Conservation (phyloP, 805 yeast genomes). For the Diddensiella caesifluorescens region DNA sequence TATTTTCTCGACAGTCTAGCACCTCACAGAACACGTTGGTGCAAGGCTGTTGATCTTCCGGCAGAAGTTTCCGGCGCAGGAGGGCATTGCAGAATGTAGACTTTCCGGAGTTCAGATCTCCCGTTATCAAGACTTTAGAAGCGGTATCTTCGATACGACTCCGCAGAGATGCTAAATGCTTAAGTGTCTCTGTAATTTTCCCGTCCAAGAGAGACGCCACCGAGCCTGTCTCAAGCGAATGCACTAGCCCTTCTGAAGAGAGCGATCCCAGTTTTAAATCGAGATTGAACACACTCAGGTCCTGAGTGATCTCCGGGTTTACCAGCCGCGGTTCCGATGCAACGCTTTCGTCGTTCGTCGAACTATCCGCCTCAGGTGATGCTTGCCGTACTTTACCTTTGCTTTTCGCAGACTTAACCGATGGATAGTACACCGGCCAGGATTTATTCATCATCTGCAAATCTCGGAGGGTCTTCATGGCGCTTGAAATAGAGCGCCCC, state of each 20-base stretch:
- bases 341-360: slow-evolving; percentile 2
- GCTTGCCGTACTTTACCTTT: slow-evolving; percentile 2
- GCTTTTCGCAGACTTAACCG: neutral
- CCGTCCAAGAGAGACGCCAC: slow-evolving; percentile 64
- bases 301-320: slow-evolving; percentile 17
- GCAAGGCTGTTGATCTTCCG: slow-evolving; percentile 97
- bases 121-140: slow-evolving; percentile 92
- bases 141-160: slow-evolving; percentile 86
- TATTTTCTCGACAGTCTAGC: slow-evolving; percentile 72
- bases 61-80: slow-evolving; percentile 67
- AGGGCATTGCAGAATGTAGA: slow-evolving; percentile 93
- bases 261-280: slow-evolving; percentile 52
- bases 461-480: slow-evolving; percentile 25
- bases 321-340: slow-evolving; percentile 19
- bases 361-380: neutral
- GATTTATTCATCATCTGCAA: slow-evolving; percentile 26
- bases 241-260: slow-evolving; percentile 39
- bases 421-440: slow-evolving; percentile 32
- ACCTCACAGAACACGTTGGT: slow-evolving; percentile 96
- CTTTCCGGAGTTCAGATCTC: slow-evolving; percentile 95
- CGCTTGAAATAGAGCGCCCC: slow-evolving; percentile 40
- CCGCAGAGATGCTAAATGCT: slow-evolving; percentile 64
- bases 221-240: slow-evolving; percentile 60
- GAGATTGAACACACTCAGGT: slow-evolving; percentile 58
- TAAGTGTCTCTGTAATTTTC: slow-evolving; percentile 57